Conservation (phyloP, 768 basidiomycete species). For the Ramaria sp. region DNA sequence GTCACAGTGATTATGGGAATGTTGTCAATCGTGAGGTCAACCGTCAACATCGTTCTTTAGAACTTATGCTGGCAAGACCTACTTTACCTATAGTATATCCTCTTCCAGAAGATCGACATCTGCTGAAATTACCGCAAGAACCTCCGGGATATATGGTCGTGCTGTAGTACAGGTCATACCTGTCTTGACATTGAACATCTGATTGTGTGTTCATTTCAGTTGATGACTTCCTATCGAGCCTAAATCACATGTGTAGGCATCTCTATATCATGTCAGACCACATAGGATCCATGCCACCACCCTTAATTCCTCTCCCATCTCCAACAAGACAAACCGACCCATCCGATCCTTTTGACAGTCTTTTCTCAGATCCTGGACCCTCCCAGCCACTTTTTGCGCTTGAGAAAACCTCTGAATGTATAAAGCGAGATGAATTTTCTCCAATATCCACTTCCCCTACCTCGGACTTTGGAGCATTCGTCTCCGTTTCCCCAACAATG, state of each 20-base stretch:
- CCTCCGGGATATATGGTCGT: too few relatives aligned
- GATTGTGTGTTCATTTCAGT: neutral
- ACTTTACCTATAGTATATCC: too few relatives aligned
- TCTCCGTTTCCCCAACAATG: conserved; percentile 41
- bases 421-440: neutral
- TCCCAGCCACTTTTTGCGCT: neutral
- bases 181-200: neutral
- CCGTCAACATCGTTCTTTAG: too few relatives aligned
- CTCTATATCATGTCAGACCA: neutral
- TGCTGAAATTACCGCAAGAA: too few relatives aligned
- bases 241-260: neutral
- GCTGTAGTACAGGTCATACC: too few relatives aligned
- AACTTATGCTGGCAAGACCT: too few relatives aligned
- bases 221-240: neutral
- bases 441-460: conserved; percentile 20
- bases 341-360: conserved; percentile 6
- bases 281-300: neutral
- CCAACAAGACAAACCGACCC: neutral
- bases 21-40: too few relatives aligned
- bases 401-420: neutral
- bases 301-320: conserved; percentile 4
- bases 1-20: too few relatives aligned
- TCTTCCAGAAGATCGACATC: too few relatives aligned
- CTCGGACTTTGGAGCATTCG: conserved; percentile 53
- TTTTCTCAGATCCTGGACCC: neutral